phyloP scores from a whole-genome alignment of 495 filamentous ascomycete genomes.

The Penicillium bovifimosum region DNA sequence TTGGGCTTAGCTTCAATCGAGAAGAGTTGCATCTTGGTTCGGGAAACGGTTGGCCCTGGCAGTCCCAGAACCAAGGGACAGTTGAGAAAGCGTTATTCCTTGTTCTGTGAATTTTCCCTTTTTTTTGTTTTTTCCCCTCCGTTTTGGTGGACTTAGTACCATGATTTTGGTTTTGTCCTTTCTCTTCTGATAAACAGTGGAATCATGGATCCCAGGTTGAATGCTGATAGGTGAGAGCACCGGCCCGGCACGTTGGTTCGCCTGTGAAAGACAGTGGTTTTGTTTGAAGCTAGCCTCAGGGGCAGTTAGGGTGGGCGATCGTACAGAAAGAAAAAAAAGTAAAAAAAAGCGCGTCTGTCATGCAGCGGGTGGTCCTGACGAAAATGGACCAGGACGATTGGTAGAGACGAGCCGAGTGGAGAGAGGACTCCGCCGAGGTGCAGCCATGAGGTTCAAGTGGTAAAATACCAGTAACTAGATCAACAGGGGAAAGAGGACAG shows the following conservation, averaged over 20 bases:
- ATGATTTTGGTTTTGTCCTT: slow-evolving; percentile 6
- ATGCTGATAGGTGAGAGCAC: slow-evolving; percentile 22
- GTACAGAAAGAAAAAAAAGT: slow-evolving; percentile 3
- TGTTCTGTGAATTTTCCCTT: slow-evolving; percentile 8
- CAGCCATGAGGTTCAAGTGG: slow-evolving; percentile 1
- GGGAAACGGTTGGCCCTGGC: slow-evolving; percentile 23
- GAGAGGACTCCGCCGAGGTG: background rate
- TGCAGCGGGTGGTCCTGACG: slow-evolving; percentile 1
- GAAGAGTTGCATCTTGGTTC: slow-evolving; percentile 3
- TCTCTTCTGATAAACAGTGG: slow-evolving; percentile 4
- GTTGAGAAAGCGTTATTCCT: slow-evolving; percentile 5
- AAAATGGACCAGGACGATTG: slow-evolving; percentile 2
- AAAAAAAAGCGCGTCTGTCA: slow-evolving; percentile 5
- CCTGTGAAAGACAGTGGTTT: slow-evolving; percentile 20
- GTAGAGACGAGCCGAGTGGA: background rate
- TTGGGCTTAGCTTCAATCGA: background rate
- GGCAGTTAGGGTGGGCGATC: slow-evolving; percentile 23
- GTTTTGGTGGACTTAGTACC: slow-evolving; percentile 3
- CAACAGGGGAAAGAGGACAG: background rate
- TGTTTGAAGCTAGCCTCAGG: slow-evolving; percentile 29
- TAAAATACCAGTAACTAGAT: background rate
- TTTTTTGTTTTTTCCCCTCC: background rate
- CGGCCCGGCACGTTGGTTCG: slow-evolving; percentile 31
- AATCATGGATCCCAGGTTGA: slow-evolving; percentile 1
- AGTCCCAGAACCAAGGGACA: slow-evolving; percentile 26